Base-by-base conservation (phyloP, 805 yeast genomes). In the Teunomyces stri region DNA sequence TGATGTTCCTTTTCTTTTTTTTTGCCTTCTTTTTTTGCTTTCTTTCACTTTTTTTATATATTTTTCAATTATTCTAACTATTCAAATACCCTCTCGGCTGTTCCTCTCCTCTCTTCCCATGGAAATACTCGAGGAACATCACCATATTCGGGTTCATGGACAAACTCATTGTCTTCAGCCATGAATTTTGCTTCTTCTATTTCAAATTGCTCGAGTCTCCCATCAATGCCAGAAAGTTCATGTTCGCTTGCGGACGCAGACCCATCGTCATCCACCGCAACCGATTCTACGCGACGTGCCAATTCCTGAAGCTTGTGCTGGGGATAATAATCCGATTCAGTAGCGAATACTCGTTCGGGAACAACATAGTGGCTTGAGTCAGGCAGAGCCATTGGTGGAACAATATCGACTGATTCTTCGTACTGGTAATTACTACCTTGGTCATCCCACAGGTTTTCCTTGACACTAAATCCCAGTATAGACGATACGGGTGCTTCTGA, bases 321-420 rank as follows among this genome's bases (percentile, higher is more conserved):
- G 2, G 72, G 72, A 35, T 47, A 49, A 46, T 62, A 68, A 49
- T 70, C 70, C 7, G 51, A 47, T 13, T 45, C 46, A 25, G 56
- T 55, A 30, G 61, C 62, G 48, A 69, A 69, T 1, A 60, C 65
- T 22, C 74, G 49, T 47, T 69, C 74, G 3, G 70, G 59, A 28
- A 25, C 33, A 20, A 36, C 27, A 22, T 20, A 41, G 27, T 30
- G 30, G 30, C 30, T 42, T 28, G 28, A 29, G 4, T 22, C 31
- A 20, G 46, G 30, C 20, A 31, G 18, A 5, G 40, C 20, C 35
- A 10, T 11, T 13, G 25, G 35, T 12, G 33, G 4, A 7, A 21
- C 42, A 13, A 13, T 18, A 4, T 28, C 16, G 36, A 25, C 21
- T n/a, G 10, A n/a, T 9, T 30, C 15, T 12, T 38, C 47, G 22